These are phyloP conservation scores for Penicillium lividum DNA, from an alignment of 495 filamentous ascomycete species.

Conservation along the genomic window DNA sequence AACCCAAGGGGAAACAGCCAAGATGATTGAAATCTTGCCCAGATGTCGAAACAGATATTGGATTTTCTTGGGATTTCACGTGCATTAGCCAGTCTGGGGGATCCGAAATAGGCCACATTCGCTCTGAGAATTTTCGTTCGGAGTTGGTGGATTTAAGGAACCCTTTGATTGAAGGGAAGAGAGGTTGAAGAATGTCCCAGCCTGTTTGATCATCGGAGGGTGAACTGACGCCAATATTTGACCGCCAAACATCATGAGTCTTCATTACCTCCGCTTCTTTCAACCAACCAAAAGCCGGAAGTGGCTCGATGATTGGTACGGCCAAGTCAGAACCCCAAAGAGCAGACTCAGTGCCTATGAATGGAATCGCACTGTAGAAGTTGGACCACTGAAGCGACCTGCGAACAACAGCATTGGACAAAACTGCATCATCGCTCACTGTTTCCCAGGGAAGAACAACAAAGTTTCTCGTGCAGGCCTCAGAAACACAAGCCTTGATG, in stretches of 20 bases:
- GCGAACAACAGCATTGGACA: conserved; percentile 54
- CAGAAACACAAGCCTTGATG: conserved; percentile 56
- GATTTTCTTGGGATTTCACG: conserved; percentile 41
- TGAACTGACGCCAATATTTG: conserved; percentile 38
- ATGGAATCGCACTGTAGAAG: conserved; percentile 56
- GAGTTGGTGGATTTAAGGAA: conserved; percentile 31
- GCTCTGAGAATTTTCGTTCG: conserved; percentile 10
- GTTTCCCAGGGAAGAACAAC: conserved; percentile 56
- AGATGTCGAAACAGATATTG: conserved; percentile 50
- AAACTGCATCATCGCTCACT: conserved; percentile 44
- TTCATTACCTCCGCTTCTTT: conserved; percentile 54
- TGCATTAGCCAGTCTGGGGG: conserved; percentile 45
- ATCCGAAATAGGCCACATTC: conserved; percentile 26
- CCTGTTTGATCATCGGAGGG: conserved; percentile 17
- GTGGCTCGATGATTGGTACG: conserved; percentile 40
- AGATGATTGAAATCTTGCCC: conserved; percentile 47
- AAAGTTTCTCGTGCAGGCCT: conserved; percentile 51
- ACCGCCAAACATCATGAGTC: conserved; percentile 52
- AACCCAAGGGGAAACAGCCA: conserved; percentile 61
- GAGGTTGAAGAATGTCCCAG: conserved; percentile 30
- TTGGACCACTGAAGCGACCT: conserved; percentile 56
- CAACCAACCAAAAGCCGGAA: conserved; percentile 59
- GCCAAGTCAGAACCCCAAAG: conserved; percentile 42
- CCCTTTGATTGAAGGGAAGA: conserved; percentile 31
- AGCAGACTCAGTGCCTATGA: conserved; percentile 48